A percentile compares a stretch with the other conserved stretches of the same genome.
phyloP scores from a whole-genome alignment of 164 flowering plant species.

The Aristolochia californica region DNA sequence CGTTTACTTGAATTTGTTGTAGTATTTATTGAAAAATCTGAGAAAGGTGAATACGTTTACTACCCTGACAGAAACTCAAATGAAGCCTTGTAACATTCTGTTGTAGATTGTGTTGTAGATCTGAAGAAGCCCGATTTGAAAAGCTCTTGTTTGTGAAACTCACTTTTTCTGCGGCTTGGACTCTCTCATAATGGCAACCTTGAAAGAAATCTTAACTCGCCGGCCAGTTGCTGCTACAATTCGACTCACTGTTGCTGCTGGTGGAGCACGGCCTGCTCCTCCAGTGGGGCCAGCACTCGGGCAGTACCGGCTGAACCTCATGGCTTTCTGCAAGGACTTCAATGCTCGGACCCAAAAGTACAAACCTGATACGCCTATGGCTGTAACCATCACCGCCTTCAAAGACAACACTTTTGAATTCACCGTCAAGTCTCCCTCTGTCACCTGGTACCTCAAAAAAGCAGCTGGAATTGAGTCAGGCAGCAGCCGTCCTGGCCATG shows the following conservation, averaged over 20 bases:
- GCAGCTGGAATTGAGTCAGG: constrained; percentile 85
- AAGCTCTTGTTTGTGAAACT: too few relatives aligned
- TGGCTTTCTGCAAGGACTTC: constrained; percentile 99
- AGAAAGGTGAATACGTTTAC: too few relatives aligned
- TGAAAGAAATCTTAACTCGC: constrained; percentile 71
- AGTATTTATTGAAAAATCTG: too few relatives aligned
- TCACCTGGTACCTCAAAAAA: constrained; percentile 91
- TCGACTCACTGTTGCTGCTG: constrained; percentile 83
- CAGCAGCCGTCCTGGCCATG: constrained; percentile 72
- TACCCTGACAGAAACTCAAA: too few relatives aligned
- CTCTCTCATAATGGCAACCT: constrained; percentile 35
- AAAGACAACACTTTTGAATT: constrained; percentile 91
- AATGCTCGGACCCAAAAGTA: constrained; percentile 93
- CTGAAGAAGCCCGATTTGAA: too few relatives aligned
- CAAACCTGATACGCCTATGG: constrained; percentile 89
- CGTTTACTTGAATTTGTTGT: too few relatives aligned
- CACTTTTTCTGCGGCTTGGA: too few relatives aligned
- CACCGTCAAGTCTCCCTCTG: constrained; percentile 78
- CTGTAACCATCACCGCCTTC: constrained; percentile 79
- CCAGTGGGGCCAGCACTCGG: constrained; percentile 95
- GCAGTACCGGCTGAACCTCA: constrained; percentile 80
- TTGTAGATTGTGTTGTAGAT: too few relatives aligned
- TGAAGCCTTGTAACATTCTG: too few relatives aligned
- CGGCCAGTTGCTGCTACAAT: constrained; percentile 81
- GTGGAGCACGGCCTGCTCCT: constrained; percentile 81